A percentile compares a stretch with the other conserved stretches of the same genome.
These are phyloP conservation scores for Coniferiporia sulphurascens DNA, from an alignment of 1,284 basidiomycete species.

Conservation along the genomic window DNA sequence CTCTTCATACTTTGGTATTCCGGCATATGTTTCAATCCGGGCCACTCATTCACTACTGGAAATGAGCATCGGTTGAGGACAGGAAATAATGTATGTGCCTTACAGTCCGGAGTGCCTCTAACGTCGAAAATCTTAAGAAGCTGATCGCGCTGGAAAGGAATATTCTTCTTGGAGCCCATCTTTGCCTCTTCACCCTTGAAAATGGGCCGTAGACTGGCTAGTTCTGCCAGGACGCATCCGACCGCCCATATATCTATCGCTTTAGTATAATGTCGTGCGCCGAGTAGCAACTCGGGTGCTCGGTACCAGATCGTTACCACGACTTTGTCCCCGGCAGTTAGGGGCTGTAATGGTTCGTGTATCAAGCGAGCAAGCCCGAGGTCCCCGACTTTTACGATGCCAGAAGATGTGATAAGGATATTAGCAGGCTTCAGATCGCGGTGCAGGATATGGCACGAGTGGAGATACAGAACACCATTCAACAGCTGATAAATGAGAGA, in stretches of 20 bases:
- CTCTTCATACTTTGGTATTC: conserved; percentile 83
- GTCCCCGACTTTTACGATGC: conserved; percentile 97
- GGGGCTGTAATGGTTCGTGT: conserved; percentile 79
- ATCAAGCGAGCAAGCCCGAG: conserved; percentile 89
- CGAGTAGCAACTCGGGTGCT: conserved; percentile 90
- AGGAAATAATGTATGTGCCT: conserved; percentile 21
- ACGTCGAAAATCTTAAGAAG: conserved; percentile 94
- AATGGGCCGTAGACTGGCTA: conserved; percentile 90
- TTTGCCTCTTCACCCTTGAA: conserved; percentile 99
- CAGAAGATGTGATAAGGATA: conserved; percentile 87
- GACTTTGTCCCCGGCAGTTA: conserved; percentile 92
- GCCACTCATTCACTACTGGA: conserved; percentile 56
- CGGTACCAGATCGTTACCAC: conserved; percentile 99
- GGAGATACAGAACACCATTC: conserved; percentile 92
- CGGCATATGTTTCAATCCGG: conserved; percentile 80
- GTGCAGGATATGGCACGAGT: conserved; percentile 92
- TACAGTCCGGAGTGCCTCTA: conserved; percentile 84
- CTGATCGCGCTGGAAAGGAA: conserved; percentile 94
- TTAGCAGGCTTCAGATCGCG: conserved; percentile 98
- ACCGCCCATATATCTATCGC: conserved; percentile 96
- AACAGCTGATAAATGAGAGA: conserved; percentile 94
- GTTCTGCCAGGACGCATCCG: conserved; percentile 95
- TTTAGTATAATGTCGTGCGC: conserved; percentile 95
- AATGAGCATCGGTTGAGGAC: neutral
- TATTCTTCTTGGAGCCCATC: conserved; percentile 86